Evolutionary conservation across 371 early-diverging fungal genomes (phyloP).

Genomic region (Dinochytrium kinnereticum): DNA sequence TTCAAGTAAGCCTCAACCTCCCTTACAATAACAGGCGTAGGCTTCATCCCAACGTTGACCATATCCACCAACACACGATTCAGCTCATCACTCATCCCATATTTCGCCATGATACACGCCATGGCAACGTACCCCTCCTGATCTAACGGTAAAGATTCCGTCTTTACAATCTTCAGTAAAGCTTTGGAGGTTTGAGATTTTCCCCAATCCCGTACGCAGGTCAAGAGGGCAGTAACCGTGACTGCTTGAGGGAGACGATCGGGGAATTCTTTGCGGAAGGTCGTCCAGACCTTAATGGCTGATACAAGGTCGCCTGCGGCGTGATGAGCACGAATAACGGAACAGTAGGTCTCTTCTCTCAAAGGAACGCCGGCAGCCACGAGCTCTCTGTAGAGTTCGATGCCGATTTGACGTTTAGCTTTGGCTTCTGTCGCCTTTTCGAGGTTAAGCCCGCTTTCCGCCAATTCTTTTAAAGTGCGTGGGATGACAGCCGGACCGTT

Average conservation of each 20-base stretch:
- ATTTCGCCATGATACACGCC: conserved; percentile 23
- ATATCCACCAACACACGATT: conserved; percentile 30
- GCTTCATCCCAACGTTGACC: conserved; percentile 18
- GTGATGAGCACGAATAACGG: conserved; percentile 24
- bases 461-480: neutral
- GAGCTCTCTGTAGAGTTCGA: conserved; percentile 35
- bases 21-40: conserved; percentile 13
- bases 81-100: conserved; percentile 29
- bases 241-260: neutral
- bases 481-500: neutral
- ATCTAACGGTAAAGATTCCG: conserved; percentile 20
- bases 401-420: conserved; percentile 23
- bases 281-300: conserved; percentile 33
- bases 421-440: conserved; percentile 10
- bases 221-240: conserved; percentile 24
- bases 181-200: conserved; percentile 22
- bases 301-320: conserved; percentile 23
- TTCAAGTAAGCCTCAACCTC: conserved; percentile 12
- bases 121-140: conserved; percentile 1
- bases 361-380: conserved; percentile 22
- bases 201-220: conserved; percentile 22
- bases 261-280: conserved; percentile 12
- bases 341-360: conserved; percentile 16
- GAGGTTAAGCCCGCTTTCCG: neutral
- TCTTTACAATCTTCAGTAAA: conserved; percentile 18